Percentiles rank a stretch among this genome's conserved stretches.
These are phyloP conservation scores for Candida pseudocylindracea DNA, from an alignment of 1,139 yeast genomes.

Conservation along the genomic window DNA sequence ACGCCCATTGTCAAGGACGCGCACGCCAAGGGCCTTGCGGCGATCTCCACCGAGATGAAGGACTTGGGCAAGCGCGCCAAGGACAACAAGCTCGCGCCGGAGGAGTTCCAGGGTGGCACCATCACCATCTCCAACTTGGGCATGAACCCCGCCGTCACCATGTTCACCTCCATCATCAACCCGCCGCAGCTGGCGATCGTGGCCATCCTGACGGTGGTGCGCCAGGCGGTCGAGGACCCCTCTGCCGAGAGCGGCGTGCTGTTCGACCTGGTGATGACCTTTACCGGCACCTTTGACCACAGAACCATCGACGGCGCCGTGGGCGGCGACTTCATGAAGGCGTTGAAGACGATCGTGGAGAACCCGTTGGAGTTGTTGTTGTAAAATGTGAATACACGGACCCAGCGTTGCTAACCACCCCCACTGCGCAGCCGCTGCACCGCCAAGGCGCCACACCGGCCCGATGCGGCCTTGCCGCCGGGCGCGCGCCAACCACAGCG, in stretches of 20 bases:
- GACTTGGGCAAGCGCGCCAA: constrained; percentile 94
- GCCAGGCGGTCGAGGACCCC: constrained; percentile 39
- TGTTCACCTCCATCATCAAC: constrained; percentile 91
- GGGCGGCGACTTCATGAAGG: constrained; percentile 93
- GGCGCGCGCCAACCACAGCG: too few relatives aligned
- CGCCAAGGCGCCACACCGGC: too few relatives aligned
- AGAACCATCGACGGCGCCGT: constrained; percentile 94
- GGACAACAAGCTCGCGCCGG: constrained; percentile 77
- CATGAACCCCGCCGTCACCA: constrained; percentile 84
- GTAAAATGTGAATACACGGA: constrained; percentile 9
- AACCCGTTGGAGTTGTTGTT: constrained; percentile 88
- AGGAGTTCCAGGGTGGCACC: constrained; percentile 98
- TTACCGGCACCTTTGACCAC: constrained; percentile 96
- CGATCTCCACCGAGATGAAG: constrained; percentile 69
- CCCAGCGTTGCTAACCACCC: too few relatives aligned
- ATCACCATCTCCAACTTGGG: constrained; percentile 97
- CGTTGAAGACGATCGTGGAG: constrained; percentile 76
- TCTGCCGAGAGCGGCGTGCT: constrained; percentile 79
- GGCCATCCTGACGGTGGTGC: constrained; percentile 85
- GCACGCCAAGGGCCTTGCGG: constrained; percentile 62
- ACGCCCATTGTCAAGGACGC: constrained; percentile 90
- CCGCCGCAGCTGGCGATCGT: constrained; percentile 92
- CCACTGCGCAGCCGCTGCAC: too few relatives aligned
- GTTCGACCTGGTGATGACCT: constrained; percentile 74
- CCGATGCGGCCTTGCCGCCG: too few relatives aligned